Percentiles rank a stretch among this genome's conserved stretches.
phyloP scores from a whole-genome alignment of 768 basidiomycete genomes.

The Suillus bovinus region DNA sequence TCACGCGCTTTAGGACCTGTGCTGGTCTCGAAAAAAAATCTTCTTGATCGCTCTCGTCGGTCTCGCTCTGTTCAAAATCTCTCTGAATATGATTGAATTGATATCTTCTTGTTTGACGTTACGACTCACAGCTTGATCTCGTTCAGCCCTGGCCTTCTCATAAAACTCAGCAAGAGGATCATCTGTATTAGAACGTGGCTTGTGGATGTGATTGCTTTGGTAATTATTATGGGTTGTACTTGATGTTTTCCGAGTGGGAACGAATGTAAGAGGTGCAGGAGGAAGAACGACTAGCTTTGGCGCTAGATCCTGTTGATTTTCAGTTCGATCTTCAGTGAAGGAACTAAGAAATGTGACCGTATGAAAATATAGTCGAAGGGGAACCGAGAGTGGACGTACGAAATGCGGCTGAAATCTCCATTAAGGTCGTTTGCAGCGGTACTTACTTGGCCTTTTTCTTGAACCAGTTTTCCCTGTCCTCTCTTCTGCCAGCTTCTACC shows the following conservation, averaged over 20 bases:
- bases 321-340: not conserved
- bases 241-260: not conserved
- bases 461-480: slow-evolving; percentile 6
- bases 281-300: slow-evolving; percentile 22
- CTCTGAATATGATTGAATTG: slow-evolving; percentile 35
- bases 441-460: slow-evolving; percentile 1
- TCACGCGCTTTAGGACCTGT: not conserved
- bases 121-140: slow-evolving; percentile 42
- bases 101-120: not conserved
- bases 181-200: slow-evolving; percentile 19
- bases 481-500: slow-evolving; percentile 30
- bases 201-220: slow-evolving; percentile 15
- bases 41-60: slow-evolving; percentile 33
- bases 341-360: not conserved
- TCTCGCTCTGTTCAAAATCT: slow-evolving; percentile 37
- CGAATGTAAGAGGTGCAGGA: slow-evolving; percentile 25
- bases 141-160: slow-evolving; percentile 50
- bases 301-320: not conserved
- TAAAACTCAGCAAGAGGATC: slow-evolving; percentile 74
- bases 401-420: slow-evolving; percentile 46
- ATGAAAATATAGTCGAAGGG: slow-evolving; percentile 7
- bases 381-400: slow-evolving; percentile 36
- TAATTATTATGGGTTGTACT: slow-evolving; percentile 4
- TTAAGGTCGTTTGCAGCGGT: slow-evolving; percentile 12
- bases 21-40: slow-evolving; percentile 18